Conservation (phyloP, 768 basidiomycete species). For the Lactarius evosmus region DNA sequence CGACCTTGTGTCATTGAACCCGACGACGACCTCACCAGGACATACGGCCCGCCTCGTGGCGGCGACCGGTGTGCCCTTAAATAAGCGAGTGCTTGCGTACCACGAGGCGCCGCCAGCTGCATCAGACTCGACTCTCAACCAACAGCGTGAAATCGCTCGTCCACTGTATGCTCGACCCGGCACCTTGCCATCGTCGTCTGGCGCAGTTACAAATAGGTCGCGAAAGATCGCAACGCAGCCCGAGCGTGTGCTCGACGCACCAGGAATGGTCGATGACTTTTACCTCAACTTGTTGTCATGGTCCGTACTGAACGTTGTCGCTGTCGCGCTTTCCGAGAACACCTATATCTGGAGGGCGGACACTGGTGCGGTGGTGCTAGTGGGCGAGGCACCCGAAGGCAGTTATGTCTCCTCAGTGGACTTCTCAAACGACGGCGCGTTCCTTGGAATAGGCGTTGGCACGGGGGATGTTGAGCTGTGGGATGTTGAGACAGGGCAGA, state of each 20-base stretch:
- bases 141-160: conserved; percentile 73
- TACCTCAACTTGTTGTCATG: conserved; percentile 94
- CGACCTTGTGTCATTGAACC: conserved; percentile 57
- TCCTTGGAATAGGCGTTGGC: conserved; percentile 77
- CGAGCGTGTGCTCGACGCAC: conserved; percentile 93
- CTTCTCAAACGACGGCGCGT: conserved; percentile 77
- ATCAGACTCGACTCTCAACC: conserved; percentile 68
- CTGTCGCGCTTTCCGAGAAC: conserved; percentile 80
- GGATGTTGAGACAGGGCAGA: conserved; percentile 78
- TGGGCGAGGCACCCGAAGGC: conserved; percentile 73
- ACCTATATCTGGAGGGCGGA: conserved; percentile 96
- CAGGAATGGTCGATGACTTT: conserved; percentile 91
- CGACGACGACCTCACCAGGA: conserved; percentile 60
- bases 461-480: conserved; percentile 91
- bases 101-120: conserved; percentile 83
- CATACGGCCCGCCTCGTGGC: conserved; percentile 76
- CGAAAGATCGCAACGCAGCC: conserved; percentile 84
- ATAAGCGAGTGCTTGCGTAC: conserved; percentile 82
- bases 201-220: conserved; percentile 62
- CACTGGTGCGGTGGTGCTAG: conserved; percentile 74
- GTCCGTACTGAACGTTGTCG: conserved; percentile 82
- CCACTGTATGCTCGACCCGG: conserved; percentile 73
- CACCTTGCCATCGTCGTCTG: conserved; percentile 59
- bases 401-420: conserved; percentile 74
- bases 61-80: conserved; percentile 72